Evolutionary conservation across 345 rosid genomes (phyloP).

Genomic region (Camelina sativa): DNA sequence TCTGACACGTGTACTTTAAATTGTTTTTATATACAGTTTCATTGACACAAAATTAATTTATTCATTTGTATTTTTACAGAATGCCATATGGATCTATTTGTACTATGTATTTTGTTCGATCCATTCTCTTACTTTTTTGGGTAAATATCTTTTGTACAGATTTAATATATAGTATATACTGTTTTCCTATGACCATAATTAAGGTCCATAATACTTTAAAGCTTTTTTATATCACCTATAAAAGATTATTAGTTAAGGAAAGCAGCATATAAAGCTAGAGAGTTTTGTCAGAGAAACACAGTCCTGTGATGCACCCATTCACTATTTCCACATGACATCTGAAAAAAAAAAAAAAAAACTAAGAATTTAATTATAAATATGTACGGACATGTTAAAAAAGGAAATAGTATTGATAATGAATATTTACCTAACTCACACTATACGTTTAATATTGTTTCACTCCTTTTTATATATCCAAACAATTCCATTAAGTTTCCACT

Average conservation of each 20-base stretch:
- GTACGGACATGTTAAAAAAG: conserved; percentile 41
- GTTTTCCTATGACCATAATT: conserved; percentile 30
- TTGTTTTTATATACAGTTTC: neutral
- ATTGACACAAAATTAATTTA: neutral
- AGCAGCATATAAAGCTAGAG: conserved; percentile 28
- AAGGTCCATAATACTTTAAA: conserved; percentile 14
- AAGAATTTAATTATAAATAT: conserved; percentile 7
- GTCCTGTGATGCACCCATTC: conserved; percentile 34
- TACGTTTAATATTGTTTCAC: conserved; percentile 30
- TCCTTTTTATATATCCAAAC: conserved; percentile 34
- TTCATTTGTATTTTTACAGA: conserved; percentile 24
- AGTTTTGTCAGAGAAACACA: conserved; percentile 40
- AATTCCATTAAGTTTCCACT: conserved; percentile 43
- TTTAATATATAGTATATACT: neutral
- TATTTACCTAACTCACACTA: conserved; percentile 44
- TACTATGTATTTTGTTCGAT: conserved; percentile 39
- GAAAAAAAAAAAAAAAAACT: conserved; percentile 1
- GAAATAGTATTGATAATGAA: conserved; percentile 41
- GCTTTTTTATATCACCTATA: neutral
- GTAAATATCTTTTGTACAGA: conserved; percentile 35
- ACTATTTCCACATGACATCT: conserved; percentile 34
- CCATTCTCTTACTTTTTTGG: conserved; percentile 25
- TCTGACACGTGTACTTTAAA: conserved; percentile 44
- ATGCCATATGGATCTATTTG: conserved; percentile 35
- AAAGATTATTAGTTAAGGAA: conserved; percentile 18